Evolutionary conservation across 768 basidiomycete genomes (phyloP).

Genomic region (Vishniacozyma victoriae): DNA sequence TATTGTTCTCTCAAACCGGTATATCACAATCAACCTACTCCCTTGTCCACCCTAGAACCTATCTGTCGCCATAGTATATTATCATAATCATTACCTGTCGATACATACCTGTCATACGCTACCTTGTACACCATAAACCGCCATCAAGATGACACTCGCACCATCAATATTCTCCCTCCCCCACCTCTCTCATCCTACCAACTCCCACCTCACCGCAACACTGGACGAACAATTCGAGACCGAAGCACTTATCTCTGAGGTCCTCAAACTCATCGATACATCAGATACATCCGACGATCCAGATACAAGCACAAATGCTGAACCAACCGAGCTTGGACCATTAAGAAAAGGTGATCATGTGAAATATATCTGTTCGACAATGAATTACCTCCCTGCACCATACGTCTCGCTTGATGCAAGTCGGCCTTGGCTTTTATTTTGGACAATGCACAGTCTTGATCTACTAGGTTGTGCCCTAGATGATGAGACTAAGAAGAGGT

Average conservation of each 20-base stretch:
- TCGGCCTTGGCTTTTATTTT: conserved; percentile 91
- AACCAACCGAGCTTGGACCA: conserved; percentile 30
- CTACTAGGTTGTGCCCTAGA: conserved; percentile 71
- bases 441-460: conserved; percentile 81
- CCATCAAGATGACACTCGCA: conserved; percentile 15
- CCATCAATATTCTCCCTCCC: conserved; percentile 38
- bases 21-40: no score
- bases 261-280: conserved; percentile 15
- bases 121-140: no score
- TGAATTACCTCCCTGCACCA: conserved; percentile 71
- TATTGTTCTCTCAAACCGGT: no score
- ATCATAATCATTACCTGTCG: no score
- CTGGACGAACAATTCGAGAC: conserved; percentile 63
- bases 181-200: conserved; percentile 19
- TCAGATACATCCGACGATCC: conserved; percentile 1
- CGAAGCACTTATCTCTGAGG: conserved; percentile 36
- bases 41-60: no score
- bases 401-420: conserved; percentile 87
- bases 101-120: no score
- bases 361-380: conserved; percentile 64
- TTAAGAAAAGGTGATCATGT: conserved; percentile 64
- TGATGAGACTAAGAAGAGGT: conserved; percentile 71
- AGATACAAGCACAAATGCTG: not conserved
- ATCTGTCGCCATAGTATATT: no score
- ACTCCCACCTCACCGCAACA: conserved; percentile 64